phyloP scores from a whole-genome alignment of 2,329 filamentous ascomycete genomes.

The Fusarium nygamai region DNA sequence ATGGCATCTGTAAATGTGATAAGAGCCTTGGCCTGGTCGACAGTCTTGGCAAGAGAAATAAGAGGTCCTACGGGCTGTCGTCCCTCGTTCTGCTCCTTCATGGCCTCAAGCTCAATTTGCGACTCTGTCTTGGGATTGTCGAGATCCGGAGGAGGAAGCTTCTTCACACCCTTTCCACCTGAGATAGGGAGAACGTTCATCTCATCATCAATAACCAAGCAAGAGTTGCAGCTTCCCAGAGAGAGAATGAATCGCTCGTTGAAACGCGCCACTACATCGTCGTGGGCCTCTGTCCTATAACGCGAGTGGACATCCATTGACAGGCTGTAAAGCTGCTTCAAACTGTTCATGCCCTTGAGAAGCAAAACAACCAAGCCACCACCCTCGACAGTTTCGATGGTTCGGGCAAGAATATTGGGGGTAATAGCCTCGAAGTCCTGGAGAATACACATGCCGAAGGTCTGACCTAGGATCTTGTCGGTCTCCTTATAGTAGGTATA shows the following conservation, averaged over 20 bases:
- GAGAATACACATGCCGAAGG: slow-evolving; percentile 97
- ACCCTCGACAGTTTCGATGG: slow-evolving; percentile 97
- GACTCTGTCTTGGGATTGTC: slow-evolving; percentile 78
- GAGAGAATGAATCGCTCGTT: slow-evolving; percentile 98
- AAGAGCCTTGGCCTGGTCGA: slow-evolving; percentile 97
- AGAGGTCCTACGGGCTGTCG: slow-evolving; percentile 87
- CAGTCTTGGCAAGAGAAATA: slow-evolving; percentile 85
- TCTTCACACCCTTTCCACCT: slow-evolving; percentile 88
- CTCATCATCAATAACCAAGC: slow-evolving; percentile 96
- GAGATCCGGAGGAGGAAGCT: slow-evolving; percentile 78
- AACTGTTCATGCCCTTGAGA: slow-evolving; percentile 93
- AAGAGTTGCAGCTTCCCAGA: slow-evolving; percentile 92
- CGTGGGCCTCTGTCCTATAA: slow-evolving; percentile 95
- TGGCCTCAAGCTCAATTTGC: slow-evolving; percentile 79
- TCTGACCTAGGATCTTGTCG: slow-evolving; percentile 97
- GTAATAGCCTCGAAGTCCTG: slow-evolving; percentile 99
- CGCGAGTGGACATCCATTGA: slow-evolving; percentile 98
- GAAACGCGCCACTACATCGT: slow-evolving; percentile 93
- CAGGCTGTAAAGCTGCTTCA: slow-evolving; percentile 96
- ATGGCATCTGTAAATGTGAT: slow-evolving; percentile 97
- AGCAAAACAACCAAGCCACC: slow-evolving; percentile 90
- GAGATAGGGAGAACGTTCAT: slow-evolving; percentile 97
- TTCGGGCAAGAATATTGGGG: slow-evolving; percentile 93
- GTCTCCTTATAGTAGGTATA: slow-evolving; percentile 99
- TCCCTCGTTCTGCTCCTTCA: slow-evolving; percentile 89